Evolutionary conservation across 1,284 basidiomycete species (phyloP), one percentile per base, ranked within the genome.

Genomic region (Ceratobasidium sp.): DNA sequence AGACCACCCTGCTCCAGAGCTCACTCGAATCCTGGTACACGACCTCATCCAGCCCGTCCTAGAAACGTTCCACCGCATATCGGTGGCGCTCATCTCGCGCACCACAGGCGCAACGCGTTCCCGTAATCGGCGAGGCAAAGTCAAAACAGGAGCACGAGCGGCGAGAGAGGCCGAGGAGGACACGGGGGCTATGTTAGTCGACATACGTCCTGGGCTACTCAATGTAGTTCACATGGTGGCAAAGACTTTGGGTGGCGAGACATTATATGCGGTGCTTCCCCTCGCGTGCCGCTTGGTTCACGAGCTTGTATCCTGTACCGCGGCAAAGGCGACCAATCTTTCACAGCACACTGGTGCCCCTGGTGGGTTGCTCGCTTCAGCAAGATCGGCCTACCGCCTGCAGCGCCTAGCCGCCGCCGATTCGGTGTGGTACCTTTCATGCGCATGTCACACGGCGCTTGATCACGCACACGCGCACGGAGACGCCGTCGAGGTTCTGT

Each of bases 391-490:
- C 14, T 43, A 46, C 14, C 50, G 66, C 28, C 6, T 58, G 32
- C 41, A 32, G 14, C 2, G 23, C 35, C 44, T 55, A 16, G 54
- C 66, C 35, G 54, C 52, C 14, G 38, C 46, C 28, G 66, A 69
- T 26, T 46, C 66, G 41, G 50, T 69, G 28, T 69, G 66, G 66
- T 69, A 69, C 41, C 44, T 69, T 26, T 69, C 50, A 41, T 44
- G 50, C 30, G 66, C 54, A 16, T 69, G 66, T 50, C 66, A 69
- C 66, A n/a, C 66, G 13, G 26, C 41, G 30, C 43, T 69, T 5
- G 66, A 69, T 28, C 18, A 50, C 50, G 52, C 30, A 43, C 35
- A 32, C n/a, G 38, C 54, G 35, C 23, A 26, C 26, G 21, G 41
- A 23, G 52, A 55, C 26, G 54, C 55, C 43, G 52, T 11, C 16